Evolutionary conservation across 768 basidiomycete species (phyloP).

Genomic region (Phaffia tasmanica): DNA sequence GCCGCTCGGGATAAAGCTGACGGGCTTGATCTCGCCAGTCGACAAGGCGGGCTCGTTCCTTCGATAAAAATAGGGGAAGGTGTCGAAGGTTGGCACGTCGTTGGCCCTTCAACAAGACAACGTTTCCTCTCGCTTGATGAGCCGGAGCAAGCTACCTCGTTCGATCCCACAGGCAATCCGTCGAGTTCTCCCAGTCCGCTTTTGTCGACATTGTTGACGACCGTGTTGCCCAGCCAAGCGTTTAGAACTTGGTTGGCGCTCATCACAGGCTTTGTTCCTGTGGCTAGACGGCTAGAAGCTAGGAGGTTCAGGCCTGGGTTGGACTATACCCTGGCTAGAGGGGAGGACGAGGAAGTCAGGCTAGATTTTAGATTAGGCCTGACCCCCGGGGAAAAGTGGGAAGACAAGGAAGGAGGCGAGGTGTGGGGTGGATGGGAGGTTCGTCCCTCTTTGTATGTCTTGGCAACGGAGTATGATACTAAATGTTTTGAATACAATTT

Average conservation of each 20-base stretch:
- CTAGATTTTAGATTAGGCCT: slow-evolving; percentile 77
- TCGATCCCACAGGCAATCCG: background rate
- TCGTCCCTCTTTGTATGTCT: slow-evolving; percentile 30
- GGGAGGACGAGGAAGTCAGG: slow-evolving; percentile 50
- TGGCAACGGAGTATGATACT: background rate
- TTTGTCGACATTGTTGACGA: slow-evolving; percentile 1
- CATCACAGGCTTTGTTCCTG: slow-evolving; percentile 60
- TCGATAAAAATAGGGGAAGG: slow-evolving; percentile 43
- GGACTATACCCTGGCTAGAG: slow-evolving; percentile 81
- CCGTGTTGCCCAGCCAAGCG: slow-evolving; percentile 28
- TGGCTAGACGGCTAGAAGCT: slow-evolving; percentile 64
- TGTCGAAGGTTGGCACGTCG: slow-evolving; percentile 51
- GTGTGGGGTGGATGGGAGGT: slow-evolving; percentile 95
- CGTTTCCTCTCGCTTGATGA: slow-evolving; percentile 62
- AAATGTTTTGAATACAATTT: background rate
- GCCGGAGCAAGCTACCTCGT: background rate
- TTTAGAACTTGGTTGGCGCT: slow-evolving; percentile 54
- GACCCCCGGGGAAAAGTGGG: slow-evolving; percentile 50
- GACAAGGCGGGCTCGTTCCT: slow-evolving; percentile 8
- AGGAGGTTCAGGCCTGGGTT: slow-evolving; percentile 81
- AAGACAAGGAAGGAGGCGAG: slow-evolving; percentile 36
- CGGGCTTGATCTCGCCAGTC: slow-evolving; percentile 37
- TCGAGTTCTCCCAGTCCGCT: background rate
- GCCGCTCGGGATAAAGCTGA: slow-evolving; percentile 55
- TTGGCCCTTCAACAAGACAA: slow-evolving; percentile 89